Evolutionary conservation across 2,329 filamentous ascomycete species (phyloP), one percentile per base, ranked within the genome.

Genomic region (Penicillium italicum): DNA sequence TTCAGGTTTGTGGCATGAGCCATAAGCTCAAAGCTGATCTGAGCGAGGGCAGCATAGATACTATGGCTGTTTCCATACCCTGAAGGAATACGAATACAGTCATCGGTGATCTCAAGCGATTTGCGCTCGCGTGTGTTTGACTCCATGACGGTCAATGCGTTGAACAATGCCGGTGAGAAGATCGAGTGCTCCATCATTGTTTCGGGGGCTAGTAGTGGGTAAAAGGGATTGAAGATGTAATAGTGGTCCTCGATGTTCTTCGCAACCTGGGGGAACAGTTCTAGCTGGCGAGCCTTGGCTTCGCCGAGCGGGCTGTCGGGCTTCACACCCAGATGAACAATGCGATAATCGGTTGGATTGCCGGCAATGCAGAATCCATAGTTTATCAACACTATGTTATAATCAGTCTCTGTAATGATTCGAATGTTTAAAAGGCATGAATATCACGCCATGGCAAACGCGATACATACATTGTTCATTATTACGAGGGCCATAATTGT

Each of bases 401-500:
- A 5, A 44, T 65, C 28, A 61, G 60, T 55, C 10, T 42, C 34
- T 38, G 4, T 31, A 11, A 16, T 5, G 20, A 10, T 33, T n/a
- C 30, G 24, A 14, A n/a, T 5, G 14, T 18, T 14, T 22, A 8
- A 10, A 24, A 4, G 18, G 24, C 11, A 12, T 10, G 11, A 20
- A 20, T 16, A 20, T 10, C 14, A 9, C 2, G 28, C 5, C 16
- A 34, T 18, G 3, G 36, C 2, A 20, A 30, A 24, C 1, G 22
- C 1, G 22, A 38, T 28, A 59, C 73, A 44, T 58, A 74, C 77
- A 74, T 73, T 90, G 86, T 56, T 86, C 87, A 64, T 91, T 91
- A 7, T 87, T 89, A 71, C 90, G 89, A n/a, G 77, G 73, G 30
- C 88, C 88, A 66, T 91, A 91, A 69, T 89, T 90, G 74, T 90